phyloP scores from a whole-genome alignment of 108 stramenopile species.

The Nitzschia sp. region DNA sequence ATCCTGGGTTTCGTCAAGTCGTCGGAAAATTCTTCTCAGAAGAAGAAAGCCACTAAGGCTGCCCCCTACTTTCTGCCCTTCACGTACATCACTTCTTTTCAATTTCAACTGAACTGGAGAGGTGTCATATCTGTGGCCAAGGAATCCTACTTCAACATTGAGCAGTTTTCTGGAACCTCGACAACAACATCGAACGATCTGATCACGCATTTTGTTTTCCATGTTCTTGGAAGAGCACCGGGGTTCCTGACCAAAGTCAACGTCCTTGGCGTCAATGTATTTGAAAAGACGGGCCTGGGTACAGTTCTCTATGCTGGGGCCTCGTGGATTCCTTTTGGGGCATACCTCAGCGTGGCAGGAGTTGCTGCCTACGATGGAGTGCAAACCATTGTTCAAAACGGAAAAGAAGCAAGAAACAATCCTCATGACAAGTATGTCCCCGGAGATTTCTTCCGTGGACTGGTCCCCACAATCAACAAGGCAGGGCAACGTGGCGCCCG shows the following conservation, averaged over 20 bases:
- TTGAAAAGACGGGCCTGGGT: constrained; percentile 6
- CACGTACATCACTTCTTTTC: constrained; percentile 16
- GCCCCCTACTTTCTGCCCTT: constrained; percentile 5
- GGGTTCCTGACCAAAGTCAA: constrained; percentile 11
- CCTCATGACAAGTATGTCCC: not conserved
- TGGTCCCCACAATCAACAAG: not conserved
- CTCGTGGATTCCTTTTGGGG: constrained; percentile 1
- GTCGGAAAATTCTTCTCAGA: not conserved
- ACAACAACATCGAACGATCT: constrained; percentile 7
- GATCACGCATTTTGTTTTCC: constrained; percentile 9
- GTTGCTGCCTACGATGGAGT: constrained; percentile 4
- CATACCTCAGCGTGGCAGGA: constrained; percentile 1
- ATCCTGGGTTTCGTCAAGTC: not conserved
- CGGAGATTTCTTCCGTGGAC: constrained; percentile 12
- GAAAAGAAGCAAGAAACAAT: constrained; percentile 9
- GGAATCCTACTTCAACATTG: constrained; percentile 6
- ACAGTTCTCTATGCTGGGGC: constrained; percentile 3
- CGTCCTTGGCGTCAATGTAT: constrained; percentile 18
- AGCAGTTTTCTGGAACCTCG: constrained; percentile 1
- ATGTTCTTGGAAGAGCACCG: constrained; percentile 14
- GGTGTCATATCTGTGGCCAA: constrained; percentile 7
- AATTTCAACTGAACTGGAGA: constrained; percentile 9
- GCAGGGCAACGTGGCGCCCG: constrained; percentile 4
- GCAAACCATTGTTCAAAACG: not conserved
- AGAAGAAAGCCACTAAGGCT: not conserved